Evolutionary conservation across 2,329 filamentous ascomycete species (phyloP).

Genomic region (Aspergillus sclerotialis): DNA sequence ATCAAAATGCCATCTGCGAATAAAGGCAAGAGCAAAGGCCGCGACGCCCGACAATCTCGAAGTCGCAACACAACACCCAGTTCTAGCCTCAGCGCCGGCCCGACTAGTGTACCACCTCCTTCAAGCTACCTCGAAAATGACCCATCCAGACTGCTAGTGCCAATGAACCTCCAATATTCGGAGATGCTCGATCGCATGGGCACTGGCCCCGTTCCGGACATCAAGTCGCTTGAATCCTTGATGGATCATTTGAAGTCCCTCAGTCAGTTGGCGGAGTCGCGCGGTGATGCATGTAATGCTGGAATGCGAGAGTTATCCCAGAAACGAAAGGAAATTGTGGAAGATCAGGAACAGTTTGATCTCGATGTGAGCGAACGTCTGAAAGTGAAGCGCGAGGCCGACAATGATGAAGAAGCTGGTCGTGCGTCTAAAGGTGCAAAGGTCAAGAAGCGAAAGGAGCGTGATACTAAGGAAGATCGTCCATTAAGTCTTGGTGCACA

Average conservation of each 20-base stretch:
- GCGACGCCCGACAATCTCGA: slow-evolving; percentile 47
- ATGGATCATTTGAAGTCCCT: slow-evolving; percentile 50
- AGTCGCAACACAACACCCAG: slow-evolving; percentile 60
- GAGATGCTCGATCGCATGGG: slow-evolving; percentile 52
- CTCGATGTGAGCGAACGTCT: slow-evolving; percentile 45
- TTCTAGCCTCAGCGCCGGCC: slow-evolving; percentile 44
- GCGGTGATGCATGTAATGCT: slow-evolving; percentile 52
- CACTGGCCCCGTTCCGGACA: slow-evolving; percentile 41
- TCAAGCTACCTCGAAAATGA: slow-evolving; percentile 51
- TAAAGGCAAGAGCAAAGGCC: slow-evolving; percentile 48
- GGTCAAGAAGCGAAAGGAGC: slow-evolving; percentile 72
- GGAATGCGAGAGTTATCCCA: slow-evolving; percentile 54
- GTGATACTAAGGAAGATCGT: slow-evolving; percentile 53
- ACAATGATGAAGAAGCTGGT: slow-evolving; percentile 38
- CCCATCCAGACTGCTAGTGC: slow-evolving; percentile 41
- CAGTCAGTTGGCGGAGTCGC: slow-evolving; percentile 50
- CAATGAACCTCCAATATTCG: slow-evolving; percentile 46
- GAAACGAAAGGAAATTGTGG: slow-evolving; percentile 50
- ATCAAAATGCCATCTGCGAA: slow-evolving; percentile 37
- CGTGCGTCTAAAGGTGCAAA: slow-evolving; percentile 52
- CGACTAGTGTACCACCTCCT: slow-evolving; percentile 26
- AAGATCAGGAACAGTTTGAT: slow-evolving; percentile 43
- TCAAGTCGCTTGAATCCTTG: slow-evolving; percentile 42
- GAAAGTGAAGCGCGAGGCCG: slow-evolving; percentile 38
- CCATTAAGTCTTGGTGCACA: slow-evolving; percentile 57